Conservation (phyloP, 2,329 filamentous ascomycete genomes). For the Penicillium verrucosum region DNA sequence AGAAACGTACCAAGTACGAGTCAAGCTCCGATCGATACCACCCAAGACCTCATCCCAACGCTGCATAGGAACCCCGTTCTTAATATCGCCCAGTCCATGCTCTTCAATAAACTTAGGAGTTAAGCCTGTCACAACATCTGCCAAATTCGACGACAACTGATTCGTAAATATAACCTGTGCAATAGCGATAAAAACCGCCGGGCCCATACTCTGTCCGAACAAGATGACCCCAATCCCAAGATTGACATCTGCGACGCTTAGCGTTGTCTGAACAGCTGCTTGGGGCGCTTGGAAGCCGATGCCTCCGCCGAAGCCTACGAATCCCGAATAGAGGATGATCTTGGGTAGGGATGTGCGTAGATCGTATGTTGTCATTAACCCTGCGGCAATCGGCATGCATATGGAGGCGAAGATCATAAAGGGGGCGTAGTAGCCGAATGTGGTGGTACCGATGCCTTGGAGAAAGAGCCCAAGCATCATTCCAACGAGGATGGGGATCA, state of each 20-base stretch:
- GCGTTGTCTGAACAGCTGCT: constrained; percentile 29
- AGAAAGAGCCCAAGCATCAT: constrained; percentile 3
- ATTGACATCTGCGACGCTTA: constrained; percentile 25
- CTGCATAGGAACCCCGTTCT: constrained; percentile 8
- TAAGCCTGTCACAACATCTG: constrained; percentile 12
- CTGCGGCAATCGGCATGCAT: constrained; percentile 33
- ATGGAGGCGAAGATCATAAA: constrained; percentile 35
- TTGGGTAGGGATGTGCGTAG: constrained; percentile 8
- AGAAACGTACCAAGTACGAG: constrained; percentile 23
- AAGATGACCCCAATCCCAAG: constrained; percentile 31
- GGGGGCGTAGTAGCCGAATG: constrained; percentile 34
- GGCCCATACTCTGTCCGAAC: constrained; percentile 41
- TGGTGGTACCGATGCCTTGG: neutral
- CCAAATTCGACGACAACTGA: constrained; percentile 34
- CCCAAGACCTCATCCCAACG: constrained; percentile 15
- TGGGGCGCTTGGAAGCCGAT: constrained; percentile 34
- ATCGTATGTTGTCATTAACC: constrained; percentile 33
- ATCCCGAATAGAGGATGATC: too few species aligned
- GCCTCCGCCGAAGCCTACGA: too few species aligned
- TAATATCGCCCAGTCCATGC: constrained; percentile 20
- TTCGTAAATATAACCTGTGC: constrained; percentile 54
- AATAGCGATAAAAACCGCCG: constrained; percentile 51
- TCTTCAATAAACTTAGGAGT: constrained; percentile 14
- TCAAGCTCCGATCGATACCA: constrained; percentile 22
- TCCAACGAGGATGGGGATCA: constrained; percentile 27